Conservation (phyloP, 257 asterid species). For the Nicotiana noctiflora region DNA sequence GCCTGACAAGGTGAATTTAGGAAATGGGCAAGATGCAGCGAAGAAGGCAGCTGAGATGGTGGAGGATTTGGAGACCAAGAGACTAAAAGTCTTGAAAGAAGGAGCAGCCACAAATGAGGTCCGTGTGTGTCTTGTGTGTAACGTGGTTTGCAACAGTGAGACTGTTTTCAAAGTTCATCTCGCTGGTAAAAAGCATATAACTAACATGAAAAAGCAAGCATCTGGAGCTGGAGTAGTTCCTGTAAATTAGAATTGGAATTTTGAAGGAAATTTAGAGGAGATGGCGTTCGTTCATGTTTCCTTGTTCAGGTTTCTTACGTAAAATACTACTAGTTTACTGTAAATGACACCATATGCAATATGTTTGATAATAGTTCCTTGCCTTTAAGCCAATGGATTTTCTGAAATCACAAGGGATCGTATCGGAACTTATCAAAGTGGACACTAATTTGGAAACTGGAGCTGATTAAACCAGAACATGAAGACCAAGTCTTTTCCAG, state of each 20-base stretch:
- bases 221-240: conserved; percentile 23
- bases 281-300: background rate
- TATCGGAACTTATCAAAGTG: background rate
- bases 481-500: background rate
- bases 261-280: conserved; percentile 7
- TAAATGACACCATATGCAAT: background rate
- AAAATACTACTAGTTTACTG: background rate
- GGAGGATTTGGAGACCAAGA: conserved; percentile 55
- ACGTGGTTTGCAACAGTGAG: conserved; percentile 76
- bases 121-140: conserved; percentile 46
- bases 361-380: background rate
- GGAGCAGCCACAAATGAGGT: conserved; percentile 58
- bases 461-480: background rate
- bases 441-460: background rate
- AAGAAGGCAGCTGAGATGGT: conserved; percentile 33
- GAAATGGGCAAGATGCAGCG: conserved; percentile 22
- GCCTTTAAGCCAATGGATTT: background rate
- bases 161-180: conserved; percentile 50
- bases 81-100: conserved; percentile 47
- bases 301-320: background rate
- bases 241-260: conserved; percentile 13
- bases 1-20: conserved; percentile 23
- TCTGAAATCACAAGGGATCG: background rate
- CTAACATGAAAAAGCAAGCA: conserved; percentile 40
- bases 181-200: conserved; percentile 64